phyloP scores from a whole-genome alignment of 345 rosid genomes.

The Diplotaxis tenuifolia region DNA sequence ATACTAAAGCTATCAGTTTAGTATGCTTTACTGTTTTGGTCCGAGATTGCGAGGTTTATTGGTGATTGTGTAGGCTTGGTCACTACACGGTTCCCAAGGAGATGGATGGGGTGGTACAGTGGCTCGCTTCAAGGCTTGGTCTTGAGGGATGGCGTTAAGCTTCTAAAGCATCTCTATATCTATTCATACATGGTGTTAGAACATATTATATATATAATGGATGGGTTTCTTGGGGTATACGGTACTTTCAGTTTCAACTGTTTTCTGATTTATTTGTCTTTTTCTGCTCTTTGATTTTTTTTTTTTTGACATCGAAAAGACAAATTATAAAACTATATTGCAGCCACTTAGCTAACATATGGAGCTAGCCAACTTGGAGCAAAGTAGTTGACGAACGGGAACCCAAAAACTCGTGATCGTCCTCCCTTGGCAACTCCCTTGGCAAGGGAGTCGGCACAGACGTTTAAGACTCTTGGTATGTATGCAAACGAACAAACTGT shows the following conservation, averaged over 20 bases:
- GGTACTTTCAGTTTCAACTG: conserved; percentile 15
- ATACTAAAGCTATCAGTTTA: neutral
- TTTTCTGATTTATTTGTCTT: conserved; percentile 25
- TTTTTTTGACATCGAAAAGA: too few relatives aligned
- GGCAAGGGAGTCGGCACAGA: too few relatives aligned
- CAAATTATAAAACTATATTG: too few relatives aligned
- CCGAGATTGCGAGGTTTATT: conserved; percentile 5
- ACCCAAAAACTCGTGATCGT: too few relatives aligned
- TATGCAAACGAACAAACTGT: too few relatives aligned
- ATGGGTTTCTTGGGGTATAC: conserved; percentile 38
- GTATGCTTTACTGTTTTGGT: neutral
- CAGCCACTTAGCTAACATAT: too few relatives aligned
- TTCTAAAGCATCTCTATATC: conserved; percentile 9
- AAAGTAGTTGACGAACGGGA: too few relatives aligned
- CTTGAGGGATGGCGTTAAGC: conserved; percentile 61
- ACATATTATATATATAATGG: conserved; percentile 20
- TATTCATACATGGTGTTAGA: conserved; percentile 18
- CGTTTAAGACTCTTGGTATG: too few relatives aligned
- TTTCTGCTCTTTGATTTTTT: conserved; percentile 28
- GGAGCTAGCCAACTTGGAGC: too few relatives aligned
- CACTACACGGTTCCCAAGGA: conserved; percentile 88
- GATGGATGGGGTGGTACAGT: conserved; percentile 72
- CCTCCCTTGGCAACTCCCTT: too few relatives aligned
- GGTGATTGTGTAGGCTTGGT: conserved; percentile 59
- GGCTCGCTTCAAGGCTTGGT: conserved; percentile 69